phyloP scores from a whole-genome alignment of 306 rosid species.

The Arachis stenosperma region DNA sequence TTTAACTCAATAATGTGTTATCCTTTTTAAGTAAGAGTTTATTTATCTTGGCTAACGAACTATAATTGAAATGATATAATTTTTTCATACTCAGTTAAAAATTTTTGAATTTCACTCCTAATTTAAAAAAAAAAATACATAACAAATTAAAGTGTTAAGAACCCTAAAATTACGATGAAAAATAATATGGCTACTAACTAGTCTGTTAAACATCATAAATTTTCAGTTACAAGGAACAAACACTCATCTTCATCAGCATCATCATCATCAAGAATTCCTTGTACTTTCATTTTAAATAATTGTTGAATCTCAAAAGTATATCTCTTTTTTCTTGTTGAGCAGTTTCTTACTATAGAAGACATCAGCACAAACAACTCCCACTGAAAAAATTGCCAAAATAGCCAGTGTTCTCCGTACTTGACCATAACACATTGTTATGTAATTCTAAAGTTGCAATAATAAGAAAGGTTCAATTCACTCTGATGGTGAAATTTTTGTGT shows the following conservation, averaged over 20 bases:
- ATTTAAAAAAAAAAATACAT: no score
- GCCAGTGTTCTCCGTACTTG: constrained; percentile 26
- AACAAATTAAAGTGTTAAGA: neutral
- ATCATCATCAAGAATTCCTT: constrained; percentile 16
- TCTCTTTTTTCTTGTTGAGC: constrained; percentile 32
- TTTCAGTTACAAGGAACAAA: neutral
- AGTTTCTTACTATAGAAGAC: constrained; percentile 43
- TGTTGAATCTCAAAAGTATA: constrained; percentile 32
- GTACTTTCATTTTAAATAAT: constrained; percentile 30
- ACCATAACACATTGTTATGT: constrained; percentile 2
- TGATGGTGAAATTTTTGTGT: neutral
- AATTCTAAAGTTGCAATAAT: neutral
- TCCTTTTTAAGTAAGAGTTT: no score
- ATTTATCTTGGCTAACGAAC: no score
- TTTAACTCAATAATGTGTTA: no score
- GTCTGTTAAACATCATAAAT: constrained; percentile 30
- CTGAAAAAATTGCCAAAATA: constrained; percentile 34
- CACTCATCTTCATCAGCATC: constrained; percentile 13
- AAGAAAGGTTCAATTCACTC: neutral
- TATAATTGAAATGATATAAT: no score
- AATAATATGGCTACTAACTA: constrained; percentile 2
- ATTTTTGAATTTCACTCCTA: no score
- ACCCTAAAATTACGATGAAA: neutral
- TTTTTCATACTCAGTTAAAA: no score
- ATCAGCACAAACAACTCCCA: constrained; percentile 43